A percentile compares a stretch with the other conserved stretches of the same genome.
Conservation (phyloP, 345 rosid genomes). For the Eutrema japonicum region DNA sequence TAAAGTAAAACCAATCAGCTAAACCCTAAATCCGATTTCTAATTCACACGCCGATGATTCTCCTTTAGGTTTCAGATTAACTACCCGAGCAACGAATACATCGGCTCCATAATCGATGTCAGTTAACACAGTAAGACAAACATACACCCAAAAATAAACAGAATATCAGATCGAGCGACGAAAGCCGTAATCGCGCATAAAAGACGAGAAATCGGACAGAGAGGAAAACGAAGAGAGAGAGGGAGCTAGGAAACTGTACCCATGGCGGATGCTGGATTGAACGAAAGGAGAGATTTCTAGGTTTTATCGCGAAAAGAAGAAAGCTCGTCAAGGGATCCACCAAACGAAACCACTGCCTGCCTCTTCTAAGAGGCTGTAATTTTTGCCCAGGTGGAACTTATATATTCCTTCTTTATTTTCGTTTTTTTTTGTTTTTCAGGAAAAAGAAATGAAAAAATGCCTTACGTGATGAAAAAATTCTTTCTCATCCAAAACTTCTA, state of each 20-base stretch:
- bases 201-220: background rate
- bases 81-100: constrained; percentile 1
- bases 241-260: constrained; percentile 35
- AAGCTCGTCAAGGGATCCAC: constrained; percentile 33
- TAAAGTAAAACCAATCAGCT: constrained; percentile 11
- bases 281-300: constrained; percentile 20
- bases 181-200: background rate
- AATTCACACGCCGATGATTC: constrained; percentile 1
- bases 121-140: background rate
- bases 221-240: background rate
- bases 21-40: constrained; percentile 32
- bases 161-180: constrained; percentile 20
- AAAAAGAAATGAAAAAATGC: background rate
- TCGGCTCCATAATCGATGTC: background rate
- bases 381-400: constrained; percentile 28
- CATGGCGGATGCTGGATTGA: constrained; percentile 26
- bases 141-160: background rate
- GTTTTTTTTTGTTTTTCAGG: background rate
- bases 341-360: constrained; percentile 25
- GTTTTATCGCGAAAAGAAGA: constrained; percentile 33
- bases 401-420: background rate
- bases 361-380: constrained; percentile 19
- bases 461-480: background rate
- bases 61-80: constrained; percentile 2
- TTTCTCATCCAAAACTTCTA: background rate